These are phyloP conservation scores for Pichia cabralensis DNA, from an alignment of 805 yeast genomes.

Conservation along the genomic window DNA sequence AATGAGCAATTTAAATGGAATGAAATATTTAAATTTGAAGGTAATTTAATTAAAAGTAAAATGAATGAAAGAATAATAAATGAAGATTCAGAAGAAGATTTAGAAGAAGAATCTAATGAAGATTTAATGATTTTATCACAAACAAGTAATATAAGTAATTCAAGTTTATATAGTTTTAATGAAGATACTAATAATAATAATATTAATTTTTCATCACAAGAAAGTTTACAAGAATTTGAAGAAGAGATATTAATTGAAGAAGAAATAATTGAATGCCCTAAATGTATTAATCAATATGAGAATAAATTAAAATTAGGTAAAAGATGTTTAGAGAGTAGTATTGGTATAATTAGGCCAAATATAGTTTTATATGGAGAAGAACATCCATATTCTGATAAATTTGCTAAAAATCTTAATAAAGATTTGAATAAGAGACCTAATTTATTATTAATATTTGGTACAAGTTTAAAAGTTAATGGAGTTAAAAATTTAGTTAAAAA, in stretches of 20 bases:
- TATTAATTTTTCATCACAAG: not conserved
- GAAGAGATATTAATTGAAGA: slow-evolving; percentile 34
- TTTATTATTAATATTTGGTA: slow-evolving; percentile 79
- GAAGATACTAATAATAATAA: slow-evolving; percentile 21
- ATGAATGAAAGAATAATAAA: too few relatives aligned
- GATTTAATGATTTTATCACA: slow-evolving; percentile 6
- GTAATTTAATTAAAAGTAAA: slow-evolving; percentile 14
- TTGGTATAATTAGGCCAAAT: slow-evolving; percentile 78
- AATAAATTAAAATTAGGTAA: slow-evolving; percentile 61
- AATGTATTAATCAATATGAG: slow-evolving; percentile 47
- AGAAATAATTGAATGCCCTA: slow-evolving; percentile 65
- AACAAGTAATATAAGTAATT: not conserved
- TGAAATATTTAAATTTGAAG: slow-evolving; percentile 26
- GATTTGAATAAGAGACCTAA: slow-evolving; percentile 70
- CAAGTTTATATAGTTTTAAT: slow-evolving; percentile 14
- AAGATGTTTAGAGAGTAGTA: slow-evolving; percentile 55
- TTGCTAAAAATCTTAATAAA: slow-evolving; percentile 56
- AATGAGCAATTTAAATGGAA: slow-evolving; percentile 52
- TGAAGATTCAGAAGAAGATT: not conserved
- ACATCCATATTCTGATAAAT: slow-evolving; percentile 78
- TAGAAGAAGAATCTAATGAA: not conserved
- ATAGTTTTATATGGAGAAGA: slow-evolving; percentile 91
- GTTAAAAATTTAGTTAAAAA: slow-evolving; percentile 67
- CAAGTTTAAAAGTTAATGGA: slow-evolving; percentile 86
- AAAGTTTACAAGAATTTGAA: slow-evolving; percentile 1